Evolutionary conservation across 2,329 filamentous ascomycete genomes (phyloP), one percentile per base, ranked within the genome.

Genomic region (Graphilbum sp.): DNA sequence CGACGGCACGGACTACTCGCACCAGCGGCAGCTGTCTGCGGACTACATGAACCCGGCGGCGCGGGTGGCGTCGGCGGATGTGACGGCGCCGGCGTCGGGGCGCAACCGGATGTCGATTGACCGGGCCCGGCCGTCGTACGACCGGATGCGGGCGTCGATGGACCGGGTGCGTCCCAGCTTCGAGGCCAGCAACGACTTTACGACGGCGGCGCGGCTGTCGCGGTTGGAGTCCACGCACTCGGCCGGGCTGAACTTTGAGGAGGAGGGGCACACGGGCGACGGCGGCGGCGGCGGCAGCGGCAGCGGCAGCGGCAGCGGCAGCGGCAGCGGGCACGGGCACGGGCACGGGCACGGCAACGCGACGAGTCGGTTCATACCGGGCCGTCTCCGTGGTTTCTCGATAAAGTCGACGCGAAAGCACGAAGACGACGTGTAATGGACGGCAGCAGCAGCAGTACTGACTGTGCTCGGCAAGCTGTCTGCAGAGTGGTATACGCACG

Each of bases 171-270:
- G 86, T 48, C 71, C 80, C 11, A 88, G 82, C 55, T 94, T 85
- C 54, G 88, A 95, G 58, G 75, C 75, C 29, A 90, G 79, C 55
- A 81, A 76, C 50, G 90, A 96, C 50, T 94, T 95, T 52, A 94
- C 88, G 0, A 87, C 82, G 21, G 87, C 87, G 13, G 85, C 85
- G 29, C 76, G 88, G 53, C 62, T 98, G 47, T 79, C 78, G 35
- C 72, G 86, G 45, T 74, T 94, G 46, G 90, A 95, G 61, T 87
- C 81, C 19, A 73, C 67, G 36, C 70, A 74, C 39, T 76, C 68
- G 42, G 35, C n/a, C 11, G 34, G 38, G 8, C 35, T 20, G 30
- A 20, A 41, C 17, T n/a, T 34, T 15, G 34, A 38, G 6, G n/a
- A n/a, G n/a, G n/a, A n/a, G n/a, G n/a, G n/a, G n/a, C n/a, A n/a